These are phyloP conservation scores for Terfezia boudieri DNA, from an alignment of 495 filamentous ascomycete species.

Conservation along the genomic window DNA sequence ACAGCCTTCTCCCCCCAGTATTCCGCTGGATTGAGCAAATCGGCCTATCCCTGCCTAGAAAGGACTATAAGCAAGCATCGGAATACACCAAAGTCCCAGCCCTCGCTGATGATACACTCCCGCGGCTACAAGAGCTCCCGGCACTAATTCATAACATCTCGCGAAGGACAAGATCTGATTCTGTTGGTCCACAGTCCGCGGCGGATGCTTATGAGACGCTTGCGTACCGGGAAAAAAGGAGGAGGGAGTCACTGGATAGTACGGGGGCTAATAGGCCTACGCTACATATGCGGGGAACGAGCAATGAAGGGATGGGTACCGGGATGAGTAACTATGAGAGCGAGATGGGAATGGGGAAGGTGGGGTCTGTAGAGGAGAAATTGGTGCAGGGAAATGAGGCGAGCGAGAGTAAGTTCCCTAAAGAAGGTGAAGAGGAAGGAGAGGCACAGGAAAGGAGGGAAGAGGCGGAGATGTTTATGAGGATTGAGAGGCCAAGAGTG, in stretches of 20 bases:
- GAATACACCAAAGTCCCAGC: constrained; percentile 77
- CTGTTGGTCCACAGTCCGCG: constrained; percentile 79
- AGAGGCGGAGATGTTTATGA: constrained; percentile 66
- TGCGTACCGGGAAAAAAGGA: constrained; percentile 66
- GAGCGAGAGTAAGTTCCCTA: neutral
- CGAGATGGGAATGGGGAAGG: neutral
- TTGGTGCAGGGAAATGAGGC: neutral
- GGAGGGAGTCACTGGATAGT: constrained; percentile 45
- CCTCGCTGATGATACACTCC: constrained; percentile 61
- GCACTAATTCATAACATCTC: constrained; percentile 47
- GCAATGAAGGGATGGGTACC: neutral
- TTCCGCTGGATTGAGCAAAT: constrained; percentile 66
- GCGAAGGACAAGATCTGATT: constrained; percentile 65
- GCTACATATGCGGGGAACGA: no score
- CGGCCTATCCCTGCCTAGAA: constrained; percentile 55
- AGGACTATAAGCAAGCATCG: constrained; percentile 75
- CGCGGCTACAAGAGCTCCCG: constrained; percentile 63
- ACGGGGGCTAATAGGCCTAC: no score
- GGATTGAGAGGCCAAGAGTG: constrained; percentile 66
- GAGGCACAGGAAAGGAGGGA: constrained; percentile 17
- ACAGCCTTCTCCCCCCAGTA: constrained; percentile 56
- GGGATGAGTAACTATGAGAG: neutral
- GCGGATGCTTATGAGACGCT: constrained; percentile 91
- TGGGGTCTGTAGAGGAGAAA: neutral
- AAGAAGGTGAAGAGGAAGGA: neutral